Conservation (phyloP, 1,284 basidiomycete genomes). For the Somion occarium region DNA sequence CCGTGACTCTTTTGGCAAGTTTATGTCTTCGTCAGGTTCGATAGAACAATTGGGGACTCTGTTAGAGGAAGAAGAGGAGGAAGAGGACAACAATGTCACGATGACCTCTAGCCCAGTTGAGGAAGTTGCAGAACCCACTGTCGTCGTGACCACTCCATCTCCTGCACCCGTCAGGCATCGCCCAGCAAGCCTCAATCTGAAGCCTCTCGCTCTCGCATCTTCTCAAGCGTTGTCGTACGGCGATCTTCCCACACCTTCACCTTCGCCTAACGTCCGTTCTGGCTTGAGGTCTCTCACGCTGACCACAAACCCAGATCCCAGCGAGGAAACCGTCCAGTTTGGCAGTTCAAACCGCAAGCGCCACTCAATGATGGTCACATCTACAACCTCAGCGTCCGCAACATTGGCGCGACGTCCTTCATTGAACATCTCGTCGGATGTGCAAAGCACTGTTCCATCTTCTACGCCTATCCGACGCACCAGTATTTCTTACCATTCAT, state of each 20-base stretch:
- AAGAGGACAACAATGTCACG: slow-evolving; percentile 43
- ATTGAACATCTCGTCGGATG: slow-evolving; percentile 23
- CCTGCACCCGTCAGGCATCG: slow-evolving; percentile 43
- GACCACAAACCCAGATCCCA: slow-evolving; percentile 29
- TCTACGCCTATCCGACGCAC: slow-evolving; percentile 37
- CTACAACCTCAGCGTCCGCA: slow-evolving; percentile 20
- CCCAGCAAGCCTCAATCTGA: slow-evolving; percentile 59
- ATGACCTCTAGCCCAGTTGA: slow-evolving; percentile 16
- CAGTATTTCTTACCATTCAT: slow-evolving; percentile 70
- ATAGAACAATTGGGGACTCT: slow-evolving; percentile 75
- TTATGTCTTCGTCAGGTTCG: slow-evolving; percentile 50
- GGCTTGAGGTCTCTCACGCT: slow-evolving; percentile 49
- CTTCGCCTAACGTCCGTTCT: slow-evolving; percentile 29
- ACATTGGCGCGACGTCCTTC: slow-evolving; percentile 21
- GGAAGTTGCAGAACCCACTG: slow-evolving; percentile 9
- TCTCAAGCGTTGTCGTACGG: slow-evolving; percentile 35
- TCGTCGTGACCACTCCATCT: slow-evolving; percentile 20
- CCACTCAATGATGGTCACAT: slow-evolving; percentile 23
- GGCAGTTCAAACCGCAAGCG: slow-evolving; percentile 20
- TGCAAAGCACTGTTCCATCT: slow-evolving; percentile 10
- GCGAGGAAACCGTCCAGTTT: slow-evolving; percentile 10
- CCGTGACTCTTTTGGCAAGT: slow-evolving; percentile 68
- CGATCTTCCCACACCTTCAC: slow-evolving; percentile 46
- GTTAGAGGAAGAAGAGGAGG: slow-evolving; percentile 78
- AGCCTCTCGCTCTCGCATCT: slow-evolving; percentile 65